Evolutionary conservation across 2,329 filamentous ascomycete genomes (phyloP).

Genomic region (Alternaria tenuissima): DNA sequence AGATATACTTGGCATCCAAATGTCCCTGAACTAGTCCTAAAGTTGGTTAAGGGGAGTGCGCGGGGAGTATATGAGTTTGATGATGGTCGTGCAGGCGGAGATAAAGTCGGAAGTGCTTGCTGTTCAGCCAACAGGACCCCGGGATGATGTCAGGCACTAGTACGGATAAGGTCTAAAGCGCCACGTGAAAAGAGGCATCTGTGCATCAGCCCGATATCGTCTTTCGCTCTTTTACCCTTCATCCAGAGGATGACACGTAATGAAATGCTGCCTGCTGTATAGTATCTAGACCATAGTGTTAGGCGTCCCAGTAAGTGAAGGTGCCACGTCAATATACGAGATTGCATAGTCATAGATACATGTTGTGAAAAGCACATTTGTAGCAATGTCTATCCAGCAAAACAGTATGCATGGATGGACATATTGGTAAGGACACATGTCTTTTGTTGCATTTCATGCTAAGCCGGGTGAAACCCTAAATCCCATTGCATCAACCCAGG

Average conservation of each 20-base stretch:
- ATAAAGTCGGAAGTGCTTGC: not conserved
- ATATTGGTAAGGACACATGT: not conserved
- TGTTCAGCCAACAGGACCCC: slow-evolving; percentile 1
- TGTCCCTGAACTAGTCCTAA: not conserved
- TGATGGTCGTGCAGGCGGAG: slow-evolving; percentile 2
- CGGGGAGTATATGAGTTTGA: not conserved
- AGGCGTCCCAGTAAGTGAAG: not conserved
- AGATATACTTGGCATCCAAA: slow-evolving; percentile 35
- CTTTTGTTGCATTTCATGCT: not conserved
- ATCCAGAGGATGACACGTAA: not conserved
- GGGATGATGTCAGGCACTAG: slow-evolving; percentile 15
- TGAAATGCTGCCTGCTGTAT: not conserved
- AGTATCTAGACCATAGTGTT: not conserved
- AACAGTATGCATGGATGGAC: not conserved
- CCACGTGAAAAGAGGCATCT: slow-evolving; percentile 3
- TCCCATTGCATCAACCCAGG: not conserved
- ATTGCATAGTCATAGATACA: not conserved
- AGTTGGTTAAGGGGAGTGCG: not conserved
- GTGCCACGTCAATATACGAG: not conserved
- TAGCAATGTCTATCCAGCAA: not conserved
- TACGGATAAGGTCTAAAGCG: not conserved
- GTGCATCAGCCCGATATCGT: not conserved
- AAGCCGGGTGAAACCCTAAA: not conserved
- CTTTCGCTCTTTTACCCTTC: not conserved
- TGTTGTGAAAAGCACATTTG: not conserved